Evolutionary conservation across 192 early-diverging fungal species (phyloP), one percentile per base, ranked within the genome.

Genomic region (Podila epigama): DNA sequence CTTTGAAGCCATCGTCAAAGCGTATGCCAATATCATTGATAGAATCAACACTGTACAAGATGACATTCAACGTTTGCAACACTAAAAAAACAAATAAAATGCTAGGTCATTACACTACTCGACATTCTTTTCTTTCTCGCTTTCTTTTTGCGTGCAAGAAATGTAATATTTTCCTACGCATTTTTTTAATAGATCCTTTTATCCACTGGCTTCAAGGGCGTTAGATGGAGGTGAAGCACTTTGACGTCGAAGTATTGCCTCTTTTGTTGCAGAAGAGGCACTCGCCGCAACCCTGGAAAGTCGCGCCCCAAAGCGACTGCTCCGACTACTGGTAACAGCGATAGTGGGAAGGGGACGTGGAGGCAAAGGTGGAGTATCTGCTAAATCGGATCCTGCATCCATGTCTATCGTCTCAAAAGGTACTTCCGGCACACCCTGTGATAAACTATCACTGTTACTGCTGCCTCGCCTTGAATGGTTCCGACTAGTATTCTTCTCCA

Each of bases 21-120:
- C 63, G 0, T 80, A 80, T 32, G 42, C 70, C 10, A 58, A 80
- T 6, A 37, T 80, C 34, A 66, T 71, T 42, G 54, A 64, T 6
- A 63, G 60, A 0, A 80, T 80, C 16, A 63, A 72, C 4, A 36
- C 51, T 39, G 69, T 80, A 3, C 60, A 80, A 28, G 69, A 80
- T 28, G 69, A 80, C 18, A 70, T 80, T 16, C 42, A 58, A 13
- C 59, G 69, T 39, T 27, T 79, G 28, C 32, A 69, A 53, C 60
- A 42, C 41, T 13, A 20, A 6, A 18, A 15, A 37, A 5, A 16
- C 13, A 16, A 31, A 31, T 22, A 29, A 59, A 37, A 39, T 27
- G 25, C n/a, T n/a, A n/a, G n/a, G n/a, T n/a, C n/a, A n/a, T n/a
- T n/a, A n/a, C n/a, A n/a, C n/a, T n/a, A n/a, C n/a, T n/a, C n/a